These are phyloP conservation scores for Pyrenophora seminiperda DNA, from an alignment of 2,329 filamentous ascomycete species.

Conservation along the genomic window DNA sequence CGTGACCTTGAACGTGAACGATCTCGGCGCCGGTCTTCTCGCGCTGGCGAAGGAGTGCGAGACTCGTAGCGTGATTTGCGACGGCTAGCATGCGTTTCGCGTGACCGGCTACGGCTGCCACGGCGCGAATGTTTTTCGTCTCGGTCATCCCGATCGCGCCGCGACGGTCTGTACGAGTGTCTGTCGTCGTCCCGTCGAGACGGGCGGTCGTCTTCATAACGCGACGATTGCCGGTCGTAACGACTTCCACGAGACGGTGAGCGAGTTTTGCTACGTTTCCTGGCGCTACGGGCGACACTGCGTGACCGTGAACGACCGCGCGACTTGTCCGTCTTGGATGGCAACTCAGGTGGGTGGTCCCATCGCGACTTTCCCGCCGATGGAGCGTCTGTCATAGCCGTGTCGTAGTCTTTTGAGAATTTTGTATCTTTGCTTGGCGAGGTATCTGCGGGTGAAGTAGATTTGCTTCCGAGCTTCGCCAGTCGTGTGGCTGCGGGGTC, in stretches of 20 bases:
- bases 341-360: slow-evolving; percentile 33
- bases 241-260: slow-evolving; percentile 43
- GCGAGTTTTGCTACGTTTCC: slow-evolving; percentile 38
- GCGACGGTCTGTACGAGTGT: slow-evolving; percentile 34
- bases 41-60: slow-evolving; percentile 34
- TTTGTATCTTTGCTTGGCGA: slow-evolving; percentile 33
- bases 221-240: slow-evolving; percentile 33
- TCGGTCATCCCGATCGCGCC: slow-evolving; percentile 28
- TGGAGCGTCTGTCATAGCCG: slow-evolving; percentile 35
- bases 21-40: slow-evolving; percentile 31
- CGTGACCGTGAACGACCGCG: slow-evolving; percentile 40
- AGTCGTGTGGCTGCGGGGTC: slow-evolving; percentile 39
- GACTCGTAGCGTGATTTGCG: slow-evolving; percentile 37
- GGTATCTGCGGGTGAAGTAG: slow-evolving; percentile 29
- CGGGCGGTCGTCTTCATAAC: slow-evolving; percentile 30
- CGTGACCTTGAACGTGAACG: slow-evolving; percentile 33
- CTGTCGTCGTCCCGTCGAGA: slow-evolving; percentile 34
- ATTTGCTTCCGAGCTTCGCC: slow-evolving; percentile 38
- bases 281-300: slow-evolving; percentile 34
- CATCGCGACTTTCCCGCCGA: slow-evolving; percentile 30
- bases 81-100: slow-evolving; percentile 35
- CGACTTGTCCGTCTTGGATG: slow-evolving; percentile 28
- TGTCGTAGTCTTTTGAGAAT: slow-evolving; percentile 29
- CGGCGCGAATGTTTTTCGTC: slow-evolving; percentile 28
- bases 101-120: slow-evolving; percentile 39